Conservation (phyloP, 2,329 filamentous ascomycete species). For the Clonostachys sp. region DNA sequence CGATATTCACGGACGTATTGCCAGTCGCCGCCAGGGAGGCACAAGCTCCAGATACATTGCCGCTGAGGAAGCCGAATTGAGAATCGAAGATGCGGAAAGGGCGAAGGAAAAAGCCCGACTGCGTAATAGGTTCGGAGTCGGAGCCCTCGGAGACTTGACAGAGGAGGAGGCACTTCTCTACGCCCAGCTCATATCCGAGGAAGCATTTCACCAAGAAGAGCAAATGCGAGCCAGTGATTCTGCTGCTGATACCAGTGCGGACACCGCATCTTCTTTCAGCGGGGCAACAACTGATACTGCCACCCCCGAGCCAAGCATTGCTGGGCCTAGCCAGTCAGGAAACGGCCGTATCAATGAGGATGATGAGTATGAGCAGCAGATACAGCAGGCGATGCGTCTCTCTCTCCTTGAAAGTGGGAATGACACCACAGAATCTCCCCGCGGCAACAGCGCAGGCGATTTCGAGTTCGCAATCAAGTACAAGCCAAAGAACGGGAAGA, state of each 20-base stretch:
- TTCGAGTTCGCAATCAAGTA: constrained; percentile 47
- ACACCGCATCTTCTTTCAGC: constrained; percentile 34
- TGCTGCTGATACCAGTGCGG: constrained; percentile 38
- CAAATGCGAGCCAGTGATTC: constrained; percentile 45
- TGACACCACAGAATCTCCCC: constrained; percentile 38
- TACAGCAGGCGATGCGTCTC: constrained; percentile 59
- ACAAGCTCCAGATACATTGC: constrained; percentile 78
- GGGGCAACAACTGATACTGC: constrained; percentile 39
- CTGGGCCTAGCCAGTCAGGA: constrained; percentile 28
- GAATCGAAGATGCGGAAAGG: constrained; percentile 63
- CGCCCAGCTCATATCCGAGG: constrained; percentile 62
- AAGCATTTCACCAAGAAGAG: constrained; percentile 53
- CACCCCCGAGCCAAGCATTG: constrained; percentile 51
- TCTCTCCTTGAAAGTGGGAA: constrained; percentile 54
- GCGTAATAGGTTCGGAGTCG: constrained; percentile 78
- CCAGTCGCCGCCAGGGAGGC: constrained; percentile 53
- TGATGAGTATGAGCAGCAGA: constrained; percentile 54
- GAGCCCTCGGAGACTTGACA: constrained; percentile 58
- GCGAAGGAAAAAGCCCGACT: constrained; percentile 66
- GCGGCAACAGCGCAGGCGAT: constrained; percentile 37
- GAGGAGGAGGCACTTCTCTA: constrained; percentile 63
- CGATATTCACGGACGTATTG: constrained; percentile 47
- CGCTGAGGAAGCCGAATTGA: constrained; percentile 78
- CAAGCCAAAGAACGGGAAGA: constrained; percentile 35
- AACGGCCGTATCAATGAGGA: constrained; percentile 25